Evolutionary conservation across 306 rosid species (phyloP), one percentile per base, ranked within the genome.

Genomic region (Trichosanthes truncata): DNA sequence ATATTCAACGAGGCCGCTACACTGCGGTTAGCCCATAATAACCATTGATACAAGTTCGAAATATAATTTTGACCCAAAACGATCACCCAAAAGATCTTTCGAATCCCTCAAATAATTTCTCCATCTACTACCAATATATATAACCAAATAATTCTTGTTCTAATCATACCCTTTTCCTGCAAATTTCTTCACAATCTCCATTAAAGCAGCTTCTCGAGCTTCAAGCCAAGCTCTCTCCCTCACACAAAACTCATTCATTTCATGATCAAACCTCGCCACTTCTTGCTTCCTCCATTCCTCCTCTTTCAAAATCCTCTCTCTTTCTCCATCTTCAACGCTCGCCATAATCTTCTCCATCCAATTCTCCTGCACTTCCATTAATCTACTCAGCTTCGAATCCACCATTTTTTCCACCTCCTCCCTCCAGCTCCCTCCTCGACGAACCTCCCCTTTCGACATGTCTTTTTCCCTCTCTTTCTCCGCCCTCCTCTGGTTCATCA

Each of bases 201-300:
- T 86, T 63, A 90, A 82, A 40, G 92, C 89, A 20, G 82, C 79
- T 80, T 92, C 97, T 66, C 95, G 85, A 76, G 91, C 85, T 79
- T 86, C 89, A 60, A 92, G 82, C 93, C 90, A 89, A 9, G 90
- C 90, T 84, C 89, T 90, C 84, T 90, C 97, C 65, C 86, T 90
- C 18, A 87, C 91, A 94, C 97, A 89, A 26, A 90, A 86, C 18
- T 87, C 82, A 48, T 82, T 80, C 3, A 74, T 74, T 35, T 90
- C 89, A 61, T 76, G 81, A n/a, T 88, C 90, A 63, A 87, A 83
- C 74, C 87, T 81, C 53, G 77, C 84, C 60, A 86, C 76, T 80
- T 89, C 89, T 78, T 81, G 84, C 23, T 76, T 89, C 89, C 85
- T 89, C 88, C 89, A 85, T 62, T 89, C 92, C 79, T 92, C 92